These are phyloP conservation scores for Scorias spongiosa DNA, from an alignment of 2,329 filamentous ascomycete species.

Conservation along the genomic window DNA sequence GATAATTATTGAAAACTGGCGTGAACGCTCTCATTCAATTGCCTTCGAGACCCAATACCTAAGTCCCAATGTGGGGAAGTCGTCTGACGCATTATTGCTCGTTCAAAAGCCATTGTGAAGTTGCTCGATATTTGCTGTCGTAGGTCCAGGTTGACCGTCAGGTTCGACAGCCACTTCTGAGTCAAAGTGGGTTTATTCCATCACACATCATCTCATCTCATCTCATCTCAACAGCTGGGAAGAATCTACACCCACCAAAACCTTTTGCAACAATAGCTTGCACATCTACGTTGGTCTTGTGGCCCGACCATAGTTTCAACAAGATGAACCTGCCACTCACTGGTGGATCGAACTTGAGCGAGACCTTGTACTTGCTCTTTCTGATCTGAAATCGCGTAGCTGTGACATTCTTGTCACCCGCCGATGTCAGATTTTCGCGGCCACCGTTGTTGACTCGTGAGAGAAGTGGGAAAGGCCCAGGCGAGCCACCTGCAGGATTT, in stretches of 20 bases:
- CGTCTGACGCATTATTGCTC: too few relatives aligned
- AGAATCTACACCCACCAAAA: slow-evolving; percentile 73
- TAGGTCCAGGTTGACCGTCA: too few relatives aligned
- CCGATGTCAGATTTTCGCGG: neutral
- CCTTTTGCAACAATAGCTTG: slow-evolving; percentile 73
- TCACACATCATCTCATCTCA: neutral
- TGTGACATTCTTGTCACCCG: slow-evolving; percentile 10
- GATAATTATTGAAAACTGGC: too few relatives aligned
- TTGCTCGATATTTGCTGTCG: too few relatives aligned
- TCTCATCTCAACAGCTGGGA: slow-evolving; percentile 21
- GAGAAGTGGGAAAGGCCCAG: neutral
- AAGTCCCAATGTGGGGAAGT: too few relatives aligned
- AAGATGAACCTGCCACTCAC: slow-evolving; percentile 59
- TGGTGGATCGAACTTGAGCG: slow-evolving; percentile 69
- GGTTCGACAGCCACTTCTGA: too few relatives aligned
- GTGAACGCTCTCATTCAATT: too few relatives aligned
- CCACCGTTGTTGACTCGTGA: neutral
- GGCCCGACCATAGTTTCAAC: slow-evolving; percentile 78
- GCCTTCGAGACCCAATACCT: too few relatives aligned
- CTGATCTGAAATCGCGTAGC: slow-evolving; percentile 75
- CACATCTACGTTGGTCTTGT: slow-evolving; percentile 62
- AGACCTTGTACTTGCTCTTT: slow-evolving; percentile 68
- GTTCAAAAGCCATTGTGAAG: too few relatives aligned
- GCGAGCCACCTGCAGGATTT: neutral
- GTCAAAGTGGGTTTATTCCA: too few relatives aligned